Base-by-base conservation (phyloP, 805 yeast genomes). In the Saccharomyces cerevisiae region DNA sequence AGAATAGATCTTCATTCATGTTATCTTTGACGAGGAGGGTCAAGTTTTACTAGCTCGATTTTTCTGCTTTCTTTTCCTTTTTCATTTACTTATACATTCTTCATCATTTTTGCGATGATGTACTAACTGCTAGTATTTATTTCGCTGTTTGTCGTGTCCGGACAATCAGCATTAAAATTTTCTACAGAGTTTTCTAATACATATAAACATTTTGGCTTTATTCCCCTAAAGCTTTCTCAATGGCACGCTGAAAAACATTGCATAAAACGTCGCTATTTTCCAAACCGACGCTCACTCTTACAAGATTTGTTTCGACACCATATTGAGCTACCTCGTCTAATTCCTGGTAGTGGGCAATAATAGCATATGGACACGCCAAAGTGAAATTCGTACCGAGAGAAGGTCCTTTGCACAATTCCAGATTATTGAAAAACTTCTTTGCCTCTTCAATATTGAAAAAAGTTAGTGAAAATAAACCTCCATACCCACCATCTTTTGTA, bases 351-450 rank as follows among this genome's bases (percentile, higher is more conserved):
- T 90, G 96, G 2, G 96, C 96, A 55, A 91, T 75, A 49, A 91
- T 80, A 6, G 96, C 79, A 70, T 91, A 91, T 8, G 97, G 97
- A 67, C 96, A 90, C 4, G 90, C 90, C 61, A 90, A 74, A 5
- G 70, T 67, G 73, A 89, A 88, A 70, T 87, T 90, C 0, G 96
- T 89, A 11, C 97, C 97, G 60, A 90, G 76, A 14, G 94, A 85
- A 2, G 97, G 97, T 1, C 97, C 96, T 71, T 91, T 91, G 48
- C 60, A 59, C 10, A 69, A 46, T 1, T 63, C 58, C 41, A 70
- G 46, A 13, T 80, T 76, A 69, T 91, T 83, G 73, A 86, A 91
- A 68, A 90, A 91, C n/a, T 73, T 73, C 41, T 77, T 76, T 0
- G 96, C 96, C 59, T 80, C 82, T 22, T 75, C 73, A 9, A 84